Base-by-base conservation (phyloP, 2,329 filamentous ascomycete species). In the Elsinoe australis region DNA sequence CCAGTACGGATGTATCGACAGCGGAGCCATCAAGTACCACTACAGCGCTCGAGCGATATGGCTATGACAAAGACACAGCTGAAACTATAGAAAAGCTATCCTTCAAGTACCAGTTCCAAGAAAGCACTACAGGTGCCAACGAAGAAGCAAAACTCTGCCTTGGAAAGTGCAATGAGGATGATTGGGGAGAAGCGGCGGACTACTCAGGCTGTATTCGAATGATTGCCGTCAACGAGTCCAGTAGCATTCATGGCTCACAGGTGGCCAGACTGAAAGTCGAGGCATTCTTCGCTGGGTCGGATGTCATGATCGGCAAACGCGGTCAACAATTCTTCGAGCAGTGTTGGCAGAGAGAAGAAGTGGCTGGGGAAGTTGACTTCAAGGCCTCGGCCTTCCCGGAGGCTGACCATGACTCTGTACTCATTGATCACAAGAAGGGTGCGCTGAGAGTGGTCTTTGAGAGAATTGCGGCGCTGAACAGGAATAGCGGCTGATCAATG, bases 301-400 rank as follows among this genome's bases (percentile, higher is more conserved):
- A 73, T 57, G 53, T 62, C 1, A 61, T 74, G 65, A 67, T 69
- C 35, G 69, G 67, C 0, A 61, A 61, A 34, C 58, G 58, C 9
- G 71, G 71, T 2, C 61, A 63, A 56, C 48, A 57, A 32, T 73
- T 71, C 57, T 68, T 71, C 41, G 61, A 71, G 49, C 36, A 61
- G 3, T 68, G 68, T 47, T 74, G 68, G 66, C 52, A 45, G 15
- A 52, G 55, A 19, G 49, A 55, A 9, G 57, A 53, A 8, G 54
- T 61, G 9, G 55, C 54, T 2, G 55, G 55, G 6, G 54, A 52
- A 0, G 55, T 71, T 21, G 59, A 66, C 36, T 66, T 71, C n/a
- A 46, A 56, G n/a, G 58, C 54, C 14, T 52, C 4, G 10, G 54
- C 56, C 6, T 51, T 66, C 8, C 17, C 58, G 5, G 64, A 55